These are phyloP conservation scores for Digitaria exilis DNA, from an alignment of 202 grass and related monocot species.

Conservation along the genomic window DNA sequence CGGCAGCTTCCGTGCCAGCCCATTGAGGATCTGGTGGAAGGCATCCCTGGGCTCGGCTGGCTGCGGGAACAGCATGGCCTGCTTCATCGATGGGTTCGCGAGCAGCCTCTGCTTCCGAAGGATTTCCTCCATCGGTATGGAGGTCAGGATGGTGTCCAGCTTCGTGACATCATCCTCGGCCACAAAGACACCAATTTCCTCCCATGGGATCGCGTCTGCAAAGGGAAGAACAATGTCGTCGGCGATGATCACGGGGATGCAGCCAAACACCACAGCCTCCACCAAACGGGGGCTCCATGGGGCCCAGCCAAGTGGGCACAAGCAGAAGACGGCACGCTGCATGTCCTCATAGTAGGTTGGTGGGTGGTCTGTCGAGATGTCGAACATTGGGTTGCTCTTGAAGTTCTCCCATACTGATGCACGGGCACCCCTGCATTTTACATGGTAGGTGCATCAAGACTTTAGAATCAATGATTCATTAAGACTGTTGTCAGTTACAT, in stretches of 20 bases:
- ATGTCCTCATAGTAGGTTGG: conserved; percentile 22
- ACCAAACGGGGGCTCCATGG: conserved; percentile 92
- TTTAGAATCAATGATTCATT: not conserved
- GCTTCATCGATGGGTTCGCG: conserved; percentile 90
- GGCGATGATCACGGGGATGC: conserved; percentile 91
- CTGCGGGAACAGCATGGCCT: conserved; percentile 90
- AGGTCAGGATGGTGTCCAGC: conserved; percentile 85
- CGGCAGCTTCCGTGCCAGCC: conserved; percentile 73
- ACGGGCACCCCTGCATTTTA: conserved; percentile 65
- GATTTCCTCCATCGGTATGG: conserved; percentile 75
- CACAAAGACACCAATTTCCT: conserved; percentile 87
- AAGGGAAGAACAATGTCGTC: conserved; percentile 92
- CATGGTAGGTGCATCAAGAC: conserved; percentile 34
- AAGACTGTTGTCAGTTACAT: conserved; percentile 15
- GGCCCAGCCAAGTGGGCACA: conserved; percentile 92
- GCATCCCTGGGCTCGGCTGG: conserved; percentile 72
- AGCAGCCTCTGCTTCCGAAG: conserved; percentile 83
- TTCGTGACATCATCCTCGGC: conserved; percentile 78
- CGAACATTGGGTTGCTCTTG: conserved; percentile 8
- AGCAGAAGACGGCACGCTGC: conserved; percentile 58
- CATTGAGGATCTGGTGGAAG: conserved; percentile 91
- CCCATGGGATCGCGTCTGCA: conserved; percentile 87
- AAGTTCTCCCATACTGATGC: conserved; percentile 35
- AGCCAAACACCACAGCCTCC: conserved; percentile 84
- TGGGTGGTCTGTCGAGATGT: conserved; percentile 18